A percentile compares a stretch with the other conserved stretches of the same genome.
Evolutionary conservation across 768 basidiomycete genomes (phyloP).

Genomic region (Termitomyces heimii): DNA sequence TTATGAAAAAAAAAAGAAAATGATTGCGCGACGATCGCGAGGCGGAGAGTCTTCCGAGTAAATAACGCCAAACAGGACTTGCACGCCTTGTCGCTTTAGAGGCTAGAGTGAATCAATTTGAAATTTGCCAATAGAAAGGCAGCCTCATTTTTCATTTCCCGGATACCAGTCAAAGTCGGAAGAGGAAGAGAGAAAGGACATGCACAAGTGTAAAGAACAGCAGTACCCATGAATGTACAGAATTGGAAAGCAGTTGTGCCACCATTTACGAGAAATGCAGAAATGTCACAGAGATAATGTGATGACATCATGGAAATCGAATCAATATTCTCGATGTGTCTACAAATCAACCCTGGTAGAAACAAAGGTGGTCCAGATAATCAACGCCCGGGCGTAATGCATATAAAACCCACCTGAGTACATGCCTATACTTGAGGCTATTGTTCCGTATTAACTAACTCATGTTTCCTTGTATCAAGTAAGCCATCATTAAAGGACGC

Average conservation of each 20-base stretch:
- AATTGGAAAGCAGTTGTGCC: not conserved
- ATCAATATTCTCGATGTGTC: too few species aligned
- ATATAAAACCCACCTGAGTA: conserved; percentile 26
- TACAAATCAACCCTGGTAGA: not conserved
- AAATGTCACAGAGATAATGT: not conserved
- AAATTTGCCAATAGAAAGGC: not conserved
- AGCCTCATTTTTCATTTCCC: too few species aligned
- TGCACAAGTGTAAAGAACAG: too few species aligned
- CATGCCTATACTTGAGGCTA: conserved; percentile 48
- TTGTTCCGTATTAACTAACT: conserved; percentile 40
- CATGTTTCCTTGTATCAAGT: conserved; percentile 32
- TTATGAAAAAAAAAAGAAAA: not conserved
- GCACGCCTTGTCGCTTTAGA: not conserved
- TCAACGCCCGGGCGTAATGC: not conserved
- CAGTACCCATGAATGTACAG: too few species aligned
- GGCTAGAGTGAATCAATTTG: not conserved
- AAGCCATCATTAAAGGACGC: not conserved
- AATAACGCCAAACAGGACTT: not conserved
- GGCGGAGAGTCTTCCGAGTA: not conserved
- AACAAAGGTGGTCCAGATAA: not conserved
- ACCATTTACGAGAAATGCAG: not conserved
- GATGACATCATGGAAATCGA: too few species aligned
- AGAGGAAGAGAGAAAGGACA: too few species aligned
- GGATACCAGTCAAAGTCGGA: too few species aligned
- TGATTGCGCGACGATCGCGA: not conserved